Conservation (phyloP, 2,329 filamentous ascomycete genomes). For the Coniochaeta sp. region DNA sequence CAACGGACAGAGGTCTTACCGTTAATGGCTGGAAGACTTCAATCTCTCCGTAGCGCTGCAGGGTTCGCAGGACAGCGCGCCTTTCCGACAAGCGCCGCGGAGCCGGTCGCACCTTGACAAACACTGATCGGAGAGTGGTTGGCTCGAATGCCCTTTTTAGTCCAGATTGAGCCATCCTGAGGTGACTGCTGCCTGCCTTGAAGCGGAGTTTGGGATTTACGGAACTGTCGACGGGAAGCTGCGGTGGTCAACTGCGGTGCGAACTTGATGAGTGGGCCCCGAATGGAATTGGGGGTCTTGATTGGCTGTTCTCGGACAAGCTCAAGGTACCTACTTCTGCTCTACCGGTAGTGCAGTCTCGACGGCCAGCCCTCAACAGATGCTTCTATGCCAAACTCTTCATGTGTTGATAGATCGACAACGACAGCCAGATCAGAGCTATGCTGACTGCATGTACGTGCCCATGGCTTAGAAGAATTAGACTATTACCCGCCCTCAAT, state of each 20-base stretch:
- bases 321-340: no score
- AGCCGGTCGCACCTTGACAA: slow-evolving; percentile 41
- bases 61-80: slow-evolving; percentile 42
- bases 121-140: slow-evolving; percentile 24
- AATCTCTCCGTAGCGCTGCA: slow-evolving; percentile 41
- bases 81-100: slow-evolving; percentile 46
- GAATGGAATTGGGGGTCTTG: background rate
- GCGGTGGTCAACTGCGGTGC: background rate
- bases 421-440: no score
- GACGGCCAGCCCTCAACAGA: background rate
- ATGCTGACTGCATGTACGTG: no score
- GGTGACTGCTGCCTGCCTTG: background rate
- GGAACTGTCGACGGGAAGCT: background rate
- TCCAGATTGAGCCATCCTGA: background rate
- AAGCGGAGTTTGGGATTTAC: background rate
- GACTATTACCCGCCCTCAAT: no score
- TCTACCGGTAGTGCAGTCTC: no score
- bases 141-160: background rate
- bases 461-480: no score
- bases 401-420: no score
- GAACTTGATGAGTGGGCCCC: background rate
- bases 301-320: slow-evolving; percentile 1
- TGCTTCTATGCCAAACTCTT: no score
- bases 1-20: slow-evolving; percentile 15
- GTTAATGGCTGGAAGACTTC: slow-evolving; percentile 44